Evolutionary conservation across 2,329 filamentous ascomycete genomes (phyloP), one percentile per base, ranked within the genome.

Genomic region (Sarocladium oryzae): DNA sequence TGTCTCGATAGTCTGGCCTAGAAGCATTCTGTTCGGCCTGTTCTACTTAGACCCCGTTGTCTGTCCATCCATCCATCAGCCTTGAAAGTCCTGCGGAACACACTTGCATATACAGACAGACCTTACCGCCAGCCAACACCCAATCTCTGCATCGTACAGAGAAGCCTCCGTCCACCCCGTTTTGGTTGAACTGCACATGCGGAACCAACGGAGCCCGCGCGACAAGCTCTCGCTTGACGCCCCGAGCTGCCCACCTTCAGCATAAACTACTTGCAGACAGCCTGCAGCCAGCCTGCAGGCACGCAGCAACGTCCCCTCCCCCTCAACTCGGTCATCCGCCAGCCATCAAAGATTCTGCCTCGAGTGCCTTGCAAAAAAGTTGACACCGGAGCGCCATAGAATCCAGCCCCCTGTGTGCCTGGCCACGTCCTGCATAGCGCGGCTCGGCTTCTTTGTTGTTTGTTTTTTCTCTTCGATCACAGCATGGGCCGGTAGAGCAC

Each of bases 171-270:
- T 48, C 21, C 13, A 32, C 43, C 43, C 43, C 43, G 43, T 48
- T 48, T 48, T 23, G 43, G 43, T 16, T 48, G 43, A 33, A 48
- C 43, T 48, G 43, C 43, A 30, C 28, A 48, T 48, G 43, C 43
- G 43, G 43, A 48, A 30, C 26, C 43, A 48, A 48, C 43, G 26
- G 24, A 48, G 43, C n/a, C 43, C 28, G 26, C 26, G 43, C 43
- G 21, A 48, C 43, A 48, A 48, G 43, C 43, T 48, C 43, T 33
- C 26, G 24, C 43, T 48, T 48, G 43, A 33, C 43, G 26, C 43
- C 26, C 43, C 43, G 28, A 48, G 3, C 16, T 33, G 43, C 43
- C 26, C 9, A 18, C 10, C 43, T 18, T 32, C 26, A 48, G n/a
- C 43, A 48, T 43, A 43, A 43, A n/a, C 23, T n/a, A 26, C 21